Base-by-base conservation (phyloP, 495 filamentous ascomycete genomes). In the Hypoxylon perforatum region DNA sequence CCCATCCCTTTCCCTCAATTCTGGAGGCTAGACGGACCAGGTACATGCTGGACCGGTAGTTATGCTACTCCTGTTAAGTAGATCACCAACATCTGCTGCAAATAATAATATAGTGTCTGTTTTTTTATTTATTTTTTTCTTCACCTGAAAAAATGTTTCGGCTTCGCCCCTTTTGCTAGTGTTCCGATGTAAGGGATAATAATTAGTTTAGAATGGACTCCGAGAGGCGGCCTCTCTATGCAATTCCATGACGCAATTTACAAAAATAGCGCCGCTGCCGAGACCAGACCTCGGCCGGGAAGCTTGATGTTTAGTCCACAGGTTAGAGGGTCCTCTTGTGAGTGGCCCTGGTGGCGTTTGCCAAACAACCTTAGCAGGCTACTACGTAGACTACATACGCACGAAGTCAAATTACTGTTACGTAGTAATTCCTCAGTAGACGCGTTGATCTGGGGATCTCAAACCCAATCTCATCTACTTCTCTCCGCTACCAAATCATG, bases 381-480 rank as follows among this genome's bases (percentile, higher is more conserved):
- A 45, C 38, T 25, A 60, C 44, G 36, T 36, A 67, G 46, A 42
- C 28, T 47, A 35, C 48, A 25, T 55, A 63, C 59, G 59, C 44
- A 53, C 33, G 58, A 63, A 38, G 33, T 59, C 22, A 48, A 33
- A 53, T 55, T 56, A 61, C 51, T 45, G 60, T 64, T 51, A 64
- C 65, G 60, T 69, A 69, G 65, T 35, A 52, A 42, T 42, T 35
- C 21, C 42, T 44, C 47, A 25, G 22, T 22, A 9, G 19, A 47
- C 11, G 6, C 21, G 21, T 25, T 57, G 52, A 66, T 62, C 62
- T 55, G 41, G 21, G 48, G 67, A 66, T 66, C 67, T 66, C 61
- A 70, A 70, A 70, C 61, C 62, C 57, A 65, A 70, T 66, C 65
- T 69, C 59, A 56, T 63, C 48, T 49, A 46, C 54, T 19, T 18